phyloP scores from a whole-genome alignment of 2,329 filamentous ascomycete genomes.

The Trichoderma atroviride region DNA sequence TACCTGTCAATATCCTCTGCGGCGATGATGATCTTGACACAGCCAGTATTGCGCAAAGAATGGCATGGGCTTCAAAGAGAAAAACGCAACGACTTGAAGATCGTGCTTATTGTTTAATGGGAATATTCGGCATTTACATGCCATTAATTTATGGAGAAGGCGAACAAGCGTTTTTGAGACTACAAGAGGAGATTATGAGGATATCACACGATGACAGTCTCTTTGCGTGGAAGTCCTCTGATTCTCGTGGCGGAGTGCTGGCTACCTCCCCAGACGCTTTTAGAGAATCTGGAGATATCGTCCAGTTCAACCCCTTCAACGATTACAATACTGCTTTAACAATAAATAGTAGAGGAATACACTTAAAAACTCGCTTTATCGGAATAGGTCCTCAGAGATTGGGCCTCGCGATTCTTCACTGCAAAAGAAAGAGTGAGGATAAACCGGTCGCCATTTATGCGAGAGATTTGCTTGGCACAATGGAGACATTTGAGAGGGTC shows the following conservation, averaged over 20 bases:
- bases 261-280: constrained; percentile 16
- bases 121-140: constrained; percentile 39
- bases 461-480: background rate
- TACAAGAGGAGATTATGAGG: constrained; percentile 24
- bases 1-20: constrained; percentile 13
- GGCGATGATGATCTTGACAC: constrained; percentile 17
- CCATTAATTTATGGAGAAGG: constrained; percentile 38
- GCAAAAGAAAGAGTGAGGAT: background rate
- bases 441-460: constrained; percentile 8
- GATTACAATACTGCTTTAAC: background rate
- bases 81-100: constrained; percentile 35
- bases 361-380: background rate
- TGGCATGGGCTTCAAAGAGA: constrained; percentile 36
- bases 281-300: background rate
- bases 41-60: constrained; percentile 28
- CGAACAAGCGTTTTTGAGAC: constrained; percentile 31
- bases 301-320: background rate
- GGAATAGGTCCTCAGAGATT: background rate
- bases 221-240: constrained; percentile 8
- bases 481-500: constrained; percentile 19
- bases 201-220: constrained; percentile 6
- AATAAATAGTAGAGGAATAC: constrained; percentile 8
- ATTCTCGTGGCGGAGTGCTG: background rate
- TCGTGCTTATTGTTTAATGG: constrained; percentile 37
- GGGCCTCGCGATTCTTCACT: constrained; percentile 8